Percentiles rank a stretch among this genome's conserved stretches.
Evolutionary conservation across 257 asterid species (phyloP).

Genomic region (Jacaranda copaia): DNA sequence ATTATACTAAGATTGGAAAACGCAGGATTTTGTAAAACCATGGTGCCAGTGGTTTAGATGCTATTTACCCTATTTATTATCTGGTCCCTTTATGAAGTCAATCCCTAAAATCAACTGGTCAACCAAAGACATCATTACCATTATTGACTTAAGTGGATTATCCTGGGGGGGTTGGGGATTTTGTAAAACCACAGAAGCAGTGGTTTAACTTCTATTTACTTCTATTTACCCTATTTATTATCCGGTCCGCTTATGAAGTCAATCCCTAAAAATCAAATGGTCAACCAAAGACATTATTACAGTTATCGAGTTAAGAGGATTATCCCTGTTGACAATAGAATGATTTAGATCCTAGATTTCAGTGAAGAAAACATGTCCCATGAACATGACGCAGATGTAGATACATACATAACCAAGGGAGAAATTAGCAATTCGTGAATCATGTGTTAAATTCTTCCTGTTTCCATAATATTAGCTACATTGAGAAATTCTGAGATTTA

Average conservation of each 20-base stretch:
- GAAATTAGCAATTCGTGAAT: not conserved
- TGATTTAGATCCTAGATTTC: not conserved
- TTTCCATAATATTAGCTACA: not conserved
- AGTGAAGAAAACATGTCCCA: not conserved
- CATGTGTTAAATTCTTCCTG: not conserved
- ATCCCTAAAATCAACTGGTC: not conserved
- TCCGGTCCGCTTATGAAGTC: too few relatives aligned
- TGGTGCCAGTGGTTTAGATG: too few relatives aligned
- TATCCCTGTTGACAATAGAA: not conserved
- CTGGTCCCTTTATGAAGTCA: too few relatives aligned
- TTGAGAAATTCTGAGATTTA: not conserved
- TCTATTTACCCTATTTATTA: too few relatives aligned
- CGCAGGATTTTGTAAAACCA: too few relatives aligned
- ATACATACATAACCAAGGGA: not conserved
- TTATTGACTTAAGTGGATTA: not conserved
- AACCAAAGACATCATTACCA: not conserved
- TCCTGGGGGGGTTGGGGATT: too few relatives aligned
- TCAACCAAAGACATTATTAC: too few relatives aligned
- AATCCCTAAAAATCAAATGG: too few relatives aligned
- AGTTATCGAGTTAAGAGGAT: not conserved
- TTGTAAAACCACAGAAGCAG: too few relatives aligned
- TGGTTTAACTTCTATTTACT: too few relatives aligned
- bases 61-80: too few relatives aligned
- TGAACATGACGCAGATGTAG: not conserved
- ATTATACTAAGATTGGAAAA: not conserved